Percentiles rank a stretch among this genome's conserved stretches.
phyloP scores from a whole-genome alignment of 2,329 filamentous ascomycete genomes.

The Penicillium sp. region DNA sequence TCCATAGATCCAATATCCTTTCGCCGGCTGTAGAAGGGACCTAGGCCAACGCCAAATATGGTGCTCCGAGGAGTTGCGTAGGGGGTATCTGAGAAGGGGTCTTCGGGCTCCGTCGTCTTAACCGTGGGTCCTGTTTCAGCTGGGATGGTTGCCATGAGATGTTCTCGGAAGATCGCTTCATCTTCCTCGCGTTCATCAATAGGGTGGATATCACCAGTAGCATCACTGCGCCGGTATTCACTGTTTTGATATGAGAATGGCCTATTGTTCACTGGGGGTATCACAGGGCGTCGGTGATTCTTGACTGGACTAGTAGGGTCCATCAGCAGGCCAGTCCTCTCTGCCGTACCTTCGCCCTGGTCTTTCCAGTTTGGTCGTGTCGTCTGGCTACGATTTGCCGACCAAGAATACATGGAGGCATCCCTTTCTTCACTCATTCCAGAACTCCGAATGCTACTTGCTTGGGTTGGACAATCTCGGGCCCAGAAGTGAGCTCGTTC shows the following conservation, averaged over 20 bases:
- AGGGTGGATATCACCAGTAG: conserved; percentile 58
- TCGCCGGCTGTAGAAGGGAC: conserved; percentile 24
- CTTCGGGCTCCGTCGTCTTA: conserved; percentile 17
- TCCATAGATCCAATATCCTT: conserved; percentile 16
- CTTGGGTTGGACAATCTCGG: conserved; percentile 39
- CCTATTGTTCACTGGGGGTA: conserved; percentile 35
- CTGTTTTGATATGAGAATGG: conserved; percentile 44
- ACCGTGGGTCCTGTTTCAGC: not conserved
- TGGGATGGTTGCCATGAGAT: conserved; percentile 22
- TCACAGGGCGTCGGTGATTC: conserved; percentile 33
- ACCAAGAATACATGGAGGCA: conserved; percentile 31
- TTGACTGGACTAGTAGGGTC: conserved; percentile 42
- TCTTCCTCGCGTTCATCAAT: conserved; percentile 64
- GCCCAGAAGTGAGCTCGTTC: conserved; percentile 48
- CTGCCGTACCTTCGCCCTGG: conserved; percentile 33
- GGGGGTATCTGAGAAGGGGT: conserved; percentile 29
- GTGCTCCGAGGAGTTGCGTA: conserved; percentile 29
- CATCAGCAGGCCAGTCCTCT: conserved; percentile 44
- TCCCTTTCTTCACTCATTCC: conserved; percentile 23
- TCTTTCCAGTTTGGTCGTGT: conserved; percentile 28
- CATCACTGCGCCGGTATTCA: conserved; percentile 49
- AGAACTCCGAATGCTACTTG: conserved; percentile 37
- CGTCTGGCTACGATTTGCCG: conserved; percentile 17
- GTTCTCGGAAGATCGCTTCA: conserved; percentile 39
- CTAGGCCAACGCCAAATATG: conserved; percentile 23